These are phyloP conservation scores for Fagopyrum homotropicum DNA, from an alignment of 148 eudicot species.

Conservation along the genomic window DNA sequence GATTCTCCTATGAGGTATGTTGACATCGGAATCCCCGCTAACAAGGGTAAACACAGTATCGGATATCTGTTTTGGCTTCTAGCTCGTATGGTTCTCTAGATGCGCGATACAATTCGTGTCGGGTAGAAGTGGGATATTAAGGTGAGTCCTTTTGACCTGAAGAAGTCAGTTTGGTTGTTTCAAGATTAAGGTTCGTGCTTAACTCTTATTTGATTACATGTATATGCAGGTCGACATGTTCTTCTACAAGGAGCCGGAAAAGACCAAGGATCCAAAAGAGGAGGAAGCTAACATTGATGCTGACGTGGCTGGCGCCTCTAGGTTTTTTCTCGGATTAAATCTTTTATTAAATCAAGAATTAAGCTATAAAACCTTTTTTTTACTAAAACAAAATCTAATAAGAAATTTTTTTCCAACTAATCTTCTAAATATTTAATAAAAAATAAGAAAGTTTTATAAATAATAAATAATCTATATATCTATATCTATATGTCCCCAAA, in stretches of 20 bases:
- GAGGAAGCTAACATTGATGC: slow-evolving; percentile 36
- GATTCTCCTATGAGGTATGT: slow-evolving; percentile 71
- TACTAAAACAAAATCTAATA: no score
- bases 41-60: slow-evolving; percentile 76
- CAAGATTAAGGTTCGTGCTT: no score
- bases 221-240: slow-evolving; percentile 64
- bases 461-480: no score
- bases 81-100: slow-evolving; percentile 69
- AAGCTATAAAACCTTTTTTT: no score
- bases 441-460: no score
- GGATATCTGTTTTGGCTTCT: slow-evolving; percentile 69
- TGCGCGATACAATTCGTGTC: slow-evolving; percentile 51
- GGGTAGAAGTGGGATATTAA: slow-evolving; percentile 71
- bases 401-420: no score
- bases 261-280: slow-evolving; percentile 55
- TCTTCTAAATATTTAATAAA: no score
- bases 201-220: neutral
- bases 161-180: neutral
- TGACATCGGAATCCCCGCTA: slow-evolving; percentile 71
- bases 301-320: no score
- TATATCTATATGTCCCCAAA: no score
- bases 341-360: no score
- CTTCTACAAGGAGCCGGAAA: slow-evolving; percentile 79
- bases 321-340: no score
- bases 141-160: slow-evolving; percentile 23